These are phyloP conservation scores for Penicillium sp. DNA, from an alignment of 2,329 filamentous ascomycete genomes.

Conservation along the genomic window DNA sequence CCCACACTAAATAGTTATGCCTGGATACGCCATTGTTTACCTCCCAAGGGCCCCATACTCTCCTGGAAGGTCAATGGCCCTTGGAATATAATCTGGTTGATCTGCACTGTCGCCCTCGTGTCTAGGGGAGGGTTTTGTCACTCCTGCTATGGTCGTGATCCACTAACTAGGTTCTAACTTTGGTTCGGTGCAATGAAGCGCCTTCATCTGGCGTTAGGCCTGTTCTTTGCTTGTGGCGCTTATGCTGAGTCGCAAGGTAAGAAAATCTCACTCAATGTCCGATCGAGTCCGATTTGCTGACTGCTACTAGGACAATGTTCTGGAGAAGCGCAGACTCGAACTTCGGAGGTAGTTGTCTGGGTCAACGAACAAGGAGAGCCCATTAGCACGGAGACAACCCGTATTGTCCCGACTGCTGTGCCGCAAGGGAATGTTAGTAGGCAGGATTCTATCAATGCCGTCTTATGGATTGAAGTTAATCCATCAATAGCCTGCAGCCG, in stretches of 20 bases:
- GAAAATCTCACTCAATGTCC: background rate
- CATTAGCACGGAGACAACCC: constrained; percentile 42
- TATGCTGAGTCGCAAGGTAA: constrained; percentile 27
- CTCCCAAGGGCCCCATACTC: constrained; percentile 1
- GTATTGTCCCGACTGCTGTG: constrained; percentile 6
- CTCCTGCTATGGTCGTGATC: constrained; percentile 8
- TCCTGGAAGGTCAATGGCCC: background rate
- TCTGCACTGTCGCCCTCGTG: constrained; percentile 15
- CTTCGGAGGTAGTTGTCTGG: constrained; percentile 57
- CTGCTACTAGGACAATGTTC: constrained; percentile 30
- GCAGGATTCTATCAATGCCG: background rate
- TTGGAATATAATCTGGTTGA: constrained; percentile 21
- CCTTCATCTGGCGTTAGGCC: constrained; percentile 11
- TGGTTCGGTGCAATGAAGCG: constrained; percentile 16
- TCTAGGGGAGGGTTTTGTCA: constrained; percentile 6
- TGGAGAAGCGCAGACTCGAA: constrained; percentile 38
- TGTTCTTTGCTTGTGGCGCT: constrained; percentile 16
- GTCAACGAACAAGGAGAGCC: constrained; percentile 58
- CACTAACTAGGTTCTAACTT: constrained; percentile 10
- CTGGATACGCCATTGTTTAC: constrained; percentile 15
- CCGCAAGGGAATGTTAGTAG: constrained; percentile 18
- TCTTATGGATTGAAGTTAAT: background rate
- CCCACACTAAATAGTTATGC: constrained; percentile 16
- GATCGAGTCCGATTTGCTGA: background rate
- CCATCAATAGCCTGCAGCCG: background rate